phyloP scores from a whole-genome alignment of 2,329 filamentous ascomycete genomes.

The Phoma herbarum region DNA sequence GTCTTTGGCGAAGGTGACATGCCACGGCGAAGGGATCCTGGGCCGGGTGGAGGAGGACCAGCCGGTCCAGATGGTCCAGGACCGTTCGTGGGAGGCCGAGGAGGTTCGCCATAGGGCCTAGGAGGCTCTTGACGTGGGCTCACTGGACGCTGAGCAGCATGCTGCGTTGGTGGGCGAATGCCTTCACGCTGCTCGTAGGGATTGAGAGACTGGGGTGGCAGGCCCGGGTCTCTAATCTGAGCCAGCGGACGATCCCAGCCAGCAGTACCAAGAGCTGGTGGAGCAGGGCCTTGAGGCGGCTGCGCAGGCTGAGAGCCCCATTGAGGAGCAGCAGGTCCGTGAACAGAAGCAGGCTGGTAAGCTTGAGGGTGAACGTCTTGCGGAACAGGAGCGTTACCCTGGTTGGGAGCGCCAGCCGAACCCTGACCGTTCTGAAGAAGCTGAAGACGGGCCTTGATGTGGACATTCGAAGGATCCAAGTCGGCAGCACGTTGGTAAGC shows the following conservation, averaged over 20 bases:
- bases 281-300: conserved; percentile 71
- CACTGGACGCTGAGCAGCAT: conserved; percentile 71
- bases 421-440: conserved; percentile 83
- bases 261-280: conserved; percentile 61
- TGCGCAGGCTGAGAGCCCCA: conserved; percentile 81
- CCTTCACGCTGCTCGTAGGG: conserved; percentile 82
- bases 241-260: conserved; percentile 72
- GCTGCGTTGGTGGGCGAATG: conserved; percentile 72
- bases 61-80: conserved; percentile 54
- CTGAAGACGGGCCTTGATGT: conserved; percentile 94
- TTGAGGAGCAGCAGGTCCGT: conserved; percentile 84
- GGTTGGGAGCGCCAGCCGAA: conserved; percentile 72
- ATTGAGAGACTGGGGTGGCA: conserved; percentile 76
- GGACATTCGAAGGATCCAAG: conserved; percentile 88
- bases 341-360: conserved; percentile 84
- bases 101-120: conserved; percentile 73
- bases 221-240: conserved; percentile 73
- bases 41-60: conserved; percentile 51
- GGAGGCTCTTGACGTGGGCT: conserved; percentile 79
- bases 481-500: conserved; percentile 95
- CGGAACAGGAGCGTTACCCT: conserved; percentile 81
- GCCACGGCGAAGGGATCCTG: conserved; percentile 57
- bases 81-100: conserved; percentile 59
- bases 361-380: conserved; percentile 96
- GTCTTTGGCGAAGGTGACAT: conserved; percentile 69